Percentiles rank a stretch among this genome's conserved stretches.
These are phyloP conservation scores for Rhizophora mangle DNA, from an alignment of 345 rosid genomes.

Conservation along the genomic window DNA sequence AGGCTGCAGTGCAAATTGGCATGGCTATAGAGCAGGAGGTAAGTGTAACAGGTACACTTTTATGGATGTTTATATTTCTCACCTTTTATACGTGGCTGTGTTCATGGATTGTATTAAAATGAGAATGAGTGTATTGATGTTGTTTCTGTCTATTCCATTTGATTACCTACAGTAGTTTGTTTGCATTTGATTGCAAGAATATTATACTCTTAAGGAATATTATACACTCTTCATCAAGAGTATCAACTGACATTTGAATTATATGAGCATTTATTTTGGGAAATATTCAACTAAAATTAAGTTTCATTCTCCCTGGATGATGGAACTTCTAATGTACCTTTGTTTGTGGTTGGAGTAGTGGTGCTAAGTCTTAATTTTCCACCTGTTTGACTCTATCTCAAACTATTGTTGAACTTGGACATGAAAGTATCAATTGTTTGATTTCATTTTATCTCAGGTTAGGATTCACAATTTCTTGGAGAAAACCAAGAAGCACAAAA, in stretches of 20 bases:
- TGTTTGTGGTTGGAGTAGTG: conserved; percentile 5
- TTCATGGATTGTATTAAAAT: no score
- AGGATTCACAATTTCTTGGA: conserved; percentile 74
- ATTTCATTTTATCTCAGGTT: conserved; percentile 45
- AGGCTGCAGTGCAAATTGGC: conserved; percentile 84
- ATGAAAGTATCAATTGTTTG: neutral
- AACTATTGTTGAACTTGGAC: neutral
- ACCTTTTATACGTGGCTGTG: no score
- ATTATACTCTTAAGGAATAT: no score
- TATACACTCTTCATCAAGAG: no score
- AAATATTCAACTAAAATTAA: neutral
- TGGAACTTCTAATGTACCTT: neutral
- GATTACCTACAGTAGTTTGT: no score
- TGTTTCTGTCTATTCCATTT: no score
- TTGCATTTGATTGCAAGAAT: no score
- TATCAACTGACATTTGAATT: no score
- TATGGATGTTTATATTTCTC: no score
- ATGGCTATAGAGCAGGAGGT: conserved; percentile 91
- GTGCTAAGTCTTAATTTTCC: neutral
- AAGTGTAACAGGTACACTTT: neutral
- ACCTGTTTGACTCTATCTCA: neutral
- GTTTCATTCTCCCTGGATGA: neutral
- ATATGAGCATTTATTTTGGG: neutral
- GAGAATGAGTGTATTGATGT: no score
- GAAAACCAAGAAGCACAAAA: conserved; percentile 47